Base-by-base conservation (phyloP, 495 filamentous ascomycete genomes). In the Trichoderma orchidacearum region DNA sequence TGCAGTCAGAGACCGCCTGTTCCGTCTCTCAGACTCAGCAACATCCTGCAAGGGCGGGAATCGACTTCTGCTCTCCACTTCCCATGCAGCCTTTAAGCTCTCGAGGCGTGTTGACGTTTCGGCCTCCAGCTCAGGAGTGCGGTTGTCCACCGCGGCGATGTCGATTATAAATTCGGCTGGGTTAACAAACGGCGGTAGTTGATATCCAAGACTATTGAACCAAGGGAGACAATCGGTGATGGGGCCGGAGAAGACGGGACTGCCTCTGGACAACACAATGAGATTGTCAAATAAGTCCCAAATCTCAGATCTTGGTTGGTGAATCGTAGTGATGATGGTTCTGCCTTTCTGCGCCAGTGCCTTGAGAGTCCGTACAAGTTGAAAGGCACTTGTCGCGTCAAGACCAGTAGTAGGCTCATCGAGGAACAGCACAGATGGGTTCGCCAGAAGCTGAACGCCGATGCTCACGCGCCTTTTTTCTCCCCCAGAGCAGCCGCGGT, bases 371-470 rank as follows among this genome's bases (percentile, higher is more conserved):
- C 78, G 69, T 1, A 88, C 75, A 5, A 90, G 74, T 58, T 88
- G 84, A 59, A 78, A 89, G n/a, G 86, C 86, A 59, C 80, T 85
- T 12, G 84, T 85, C 7, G 85, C 83, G 68, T 89, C 85, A 11
- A 89, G 70, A 0, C 85, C 85, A 6, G 86, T 88, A 0, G 86
- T 90, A 0, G 86, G 85, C 60, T 90, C 86, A 55, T 90, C 86
- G 13, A 86, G 74, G 61, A 88, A 89, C 8, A 90, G 62, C 6
- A 89, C 78, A 13, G 82, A 87, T 2, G 86, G 85, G 61, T 88
- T 90, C 1, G 85, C 77, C 30, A 90, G 70, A 56, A 89, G 72
- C 66, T 89, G 86, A 23, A 90, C 85, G 11, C 85, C 86, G 58
- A 90, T 84, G 56, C 82, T 85, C 1, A 80, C 81, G 52, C 86